A percentile compares a stretch with the other conserved stretches of the same genome.
phyloP scores from a whole-genome alignment of 1,284 basidiomycete species.

The Sanguinoderma infundibulare region DNA sequence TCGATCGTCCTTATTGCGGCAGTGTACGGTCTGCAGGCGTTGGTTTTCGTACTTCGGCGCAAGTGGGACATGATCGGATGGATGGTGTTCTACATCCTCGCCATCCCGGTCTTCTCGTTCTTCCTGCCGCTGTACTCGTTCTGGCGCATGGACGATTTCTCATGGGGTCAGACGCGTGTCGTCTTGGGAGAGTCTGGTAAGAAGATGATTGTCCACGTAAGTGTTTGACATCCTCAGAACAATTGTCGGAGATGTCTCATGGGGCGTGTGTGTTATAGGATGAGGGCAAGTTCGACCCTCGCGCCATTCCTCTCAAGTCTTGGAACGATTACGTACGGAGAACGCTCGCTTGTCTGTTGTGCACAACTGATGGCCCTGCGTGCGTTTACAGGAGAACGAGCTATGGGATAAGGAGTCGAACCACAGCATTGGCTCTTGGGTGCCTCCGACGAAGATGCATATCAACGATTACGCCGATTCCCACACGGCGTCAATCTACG shows the following conservation, averaged over 20 bases:
- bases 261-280: conserved; percentile 62
- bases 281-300: conserved; percentile 95
- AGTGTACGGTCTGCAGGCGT: conserved; percentile 90
- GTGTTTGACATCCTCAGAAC: conserved; percentile 33
- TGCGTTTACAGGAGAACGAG: conserved; percentile 76
- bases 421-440: conserved; percentile 88
- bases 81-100: conserved; percentile 97
- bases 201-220: conserved; percentile 91
- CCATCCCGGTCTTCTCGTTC: conserved; percentile 92
- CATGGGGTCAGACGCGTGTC: conserved; percentile 94
- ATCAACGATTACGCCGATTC: conserved; percentile 78
- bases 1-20: conserved; percentile 93
- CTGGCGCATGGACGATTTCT: conserved; percentile 99
- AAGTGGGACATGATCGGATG: conserved; percentile 97
- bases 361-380: background rate
- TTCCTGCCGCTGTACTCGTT: conserved; percentile 96
- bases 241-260: conserved; percentile 16
- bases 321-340: conserved; percentile 89
- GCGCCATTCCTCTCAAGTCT: conserved; percentile 91
- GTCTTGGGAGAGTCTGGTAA: conserved; percentile 95
- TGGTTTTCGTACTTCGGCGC: conserved; percentile 85
- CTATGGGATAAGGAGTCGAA: conserved; percentile 97
- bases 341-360: background rate
- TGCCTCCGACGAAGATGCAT: conserved; percentile 69
- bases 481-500: conserved; percentile 76